Percentiles rank a stretch among this genome's conserved stretches.
Evolutionary conservation across 2,329 filamentous ascomycete species (phyloP).

Genomic region (Scedosporium boydii): DNA sequence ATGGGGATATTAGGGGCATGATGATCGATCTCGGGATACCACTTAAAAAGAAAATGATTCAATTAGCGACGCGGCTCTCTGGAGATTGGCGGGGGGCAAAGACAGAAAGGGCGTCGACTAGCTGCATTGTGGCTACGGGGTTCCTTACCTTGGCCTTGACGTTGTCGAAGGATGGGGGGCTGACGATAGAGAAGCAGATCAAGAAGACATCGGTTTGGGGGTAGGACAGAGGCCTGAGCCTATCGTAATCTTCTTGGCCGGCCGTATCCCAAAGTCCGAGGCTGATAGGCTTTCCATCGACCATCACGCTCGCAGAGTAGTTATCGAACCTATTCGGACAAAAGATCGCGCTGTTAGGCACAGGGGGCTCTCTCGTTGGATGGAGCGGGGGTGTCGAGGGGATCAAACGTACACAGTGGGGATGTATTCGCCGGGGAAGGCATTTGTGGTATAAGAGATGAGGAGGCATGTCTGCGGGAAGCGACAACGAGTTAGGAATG

Average conservation of each 20-base stretch:
- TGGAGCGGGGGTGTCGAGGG: neutral
- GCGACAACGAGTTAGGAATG: conserved; percentile 18
- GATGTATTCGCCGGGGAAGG: conserved; percentile 99
- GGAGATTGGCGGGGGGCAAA: no score
- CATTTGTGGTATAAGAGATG: conserved; percentile 98
- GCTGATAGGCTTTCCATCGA: conserved; percentile 95
- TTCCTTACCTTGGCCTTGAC: conserved; percentile 84
- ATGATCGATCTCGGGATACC: conserved; percentile 95
- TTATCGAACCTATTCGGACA: conserved; percentile 71
- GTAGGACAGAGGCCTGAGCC: conserved; percentile 89
- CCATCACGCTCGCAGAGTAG: conserved; percentile 98
- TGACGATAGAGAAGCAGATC: conserved; percentile 97
- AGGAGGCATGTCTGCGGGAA: conserved; percentile 79
- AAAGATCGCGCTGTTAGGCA: conserved; percentile 9
- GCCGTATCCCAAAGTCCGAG: conserved; percentile 97
- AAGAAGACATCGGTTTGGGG: conserved; percentile 97
- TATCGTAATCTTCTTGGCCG: conserved; percentile 96
- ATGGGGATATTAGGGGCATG: conserved; percentile 93
- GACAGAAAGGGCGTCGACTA: no score
- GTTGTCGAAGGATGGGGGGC: conserved; percentile 96
- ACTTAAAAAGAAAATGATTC: conserved; percentile 41
- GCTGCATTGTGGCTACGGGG: no score
- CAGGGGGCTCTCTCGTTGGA: neutral
- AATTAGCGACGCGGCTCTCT: neutral
- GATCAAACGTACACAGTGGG: conserved; percentile 74